Evolutionary conservation across 1,139 yeast species (phyloP).

Genomic region (Trichomonascaceae sp.): DNA sequence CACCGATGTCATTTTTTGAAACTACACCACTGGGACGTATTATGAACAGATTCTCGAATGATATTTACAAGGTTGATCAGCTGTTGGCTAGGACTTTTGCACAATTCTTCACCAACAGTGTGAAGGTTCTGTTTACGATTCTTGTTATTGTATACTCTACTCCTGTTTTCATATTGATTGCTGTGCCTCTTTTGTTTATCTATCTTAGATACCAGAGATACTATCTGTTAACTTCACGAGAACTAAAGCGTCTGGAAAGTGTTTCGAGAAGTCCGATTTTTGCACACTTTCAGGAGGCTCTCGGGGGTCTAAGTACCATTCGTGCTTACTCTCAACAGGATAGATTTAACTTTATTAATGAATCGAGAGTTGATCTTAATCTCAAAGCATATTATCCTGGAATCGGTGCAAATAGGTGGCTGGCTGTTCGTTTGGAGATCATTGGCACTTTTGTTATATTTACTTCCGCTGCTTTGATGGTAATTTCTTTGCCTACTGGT

Average conservation of each 20-base stretch:
- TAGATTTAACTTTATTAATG: slow-evolving; percentile 69
- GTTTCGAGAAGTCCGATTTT: slow-evolving; percentile 89
- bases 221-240: slow-evolving; percentile 79
- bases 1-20: slow-evolving; percentile 97
- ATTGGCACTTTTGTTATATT: slow-evolving; percentile 83
- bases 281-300: slow-evolving; percentile 95
- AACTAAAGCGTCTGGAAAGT: slow-evolving; percentile 83
- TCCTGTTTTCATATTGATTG: slow-evolving; percentile 73
- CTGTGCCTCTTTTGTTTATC: slow-evolving; percentile 63
- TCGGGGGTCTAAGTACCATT: slow-evolving; percentile 83
- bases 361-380: slow-evolving; percentile 72
- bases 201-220: slow-evolving; percentile 84
- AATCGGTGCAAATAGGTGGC: slow-evolving; percentile 94
- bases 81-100: slow-evolving; percentile 76
- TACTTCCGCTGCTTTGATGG: slow-evolving; percentile 77
- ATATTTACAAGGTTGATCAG: slow-evolving; percentile 88
- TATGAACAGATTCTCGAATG: slow-evolving; percentile 88
- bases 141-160: slow-evolving; percentile 81
- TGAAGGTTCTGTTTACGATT: slow-evolving; percentile 74
- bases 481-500: slow-evolving; percentile 61
- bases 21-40: slow-evolving; percentile 96
- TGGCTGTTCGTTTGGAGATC: slow-evolving; percentile 87
- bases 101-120: slow-evolving; percentile 68
- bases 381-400: slow-evolving; percentile 91
- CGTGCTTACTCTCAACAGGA: slow-evolving; percentile 78